Percentiles rank a stretch among this genome's conserved stretches.
These are phyloP conservation scores for Magnaporthiopsis poae DNA, from an alignment of 2,329 filamentous ascomycete genomes.

Conservation along the genomic window DNA sequence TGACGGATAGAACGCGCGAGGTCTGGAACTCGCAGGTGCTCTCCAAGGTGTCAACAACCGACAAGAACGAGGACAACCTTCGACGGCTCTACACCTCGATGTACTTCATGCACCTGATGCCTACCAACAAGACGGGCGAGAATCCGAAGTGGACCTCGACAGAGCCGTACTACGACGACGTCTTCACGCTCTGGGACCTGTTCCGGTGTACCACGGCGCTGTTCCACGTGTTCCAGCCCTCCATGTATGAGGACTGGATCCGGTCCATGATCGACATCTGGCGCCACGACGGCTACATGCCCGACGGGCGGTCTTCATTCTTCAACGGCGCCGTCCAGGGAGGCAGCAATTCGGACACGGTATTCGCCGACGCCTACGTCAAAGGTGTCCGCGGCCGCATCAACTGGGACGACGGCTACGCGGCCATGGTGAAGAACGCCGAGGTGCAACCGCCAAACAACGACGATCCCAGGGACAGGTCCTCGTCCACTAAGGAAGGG, in stretches of 20 bases:
- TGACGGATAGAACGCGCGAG: slow-evolving; percentile 37
- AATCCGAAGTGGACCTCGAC: slow-evolving; percentile 55
- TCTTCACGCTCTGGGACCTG: slow-evolving; percentile 59
- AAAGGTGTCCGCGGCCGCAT: slow-evolving; percentile 55
- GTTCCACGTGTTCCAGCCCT: slow-evolving; percentile 55
- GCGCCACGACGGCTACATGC: slow-evolving; percentile 53
- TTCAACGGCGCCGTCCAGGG: slow-evolving; percentile 61
- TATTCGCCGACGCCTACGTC: slow-evolving; percentile 62
- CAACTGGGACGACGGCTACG: slow-evolving; percentile 54
- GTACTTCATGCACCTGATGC: slow-evolving; percentile 61
- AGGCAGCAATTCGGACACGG: slow-evolving; percentile 61
- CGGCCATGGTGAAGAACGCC: slow-evolving; percentile 57
- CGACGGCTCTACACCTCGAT: slow-evolving; percentile 56
- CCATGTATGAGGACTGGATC: slow-evolving; percentile 54
- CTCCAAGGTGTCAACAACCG: slow-evolving; percentile 52
- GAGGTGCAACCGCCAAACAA: slow-evolving; percentile 53
- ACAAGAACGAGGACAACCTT: slow-evolving; percentile 43
- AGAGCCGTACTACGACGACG: slow-evolving; percentile 63
- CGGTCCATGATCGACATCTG: slow-evolving; percentile 60
- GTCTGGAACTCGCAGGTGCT: slow-evolving; percentile 55
- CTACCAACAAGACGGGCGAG: slow-evolving; percentile 61
- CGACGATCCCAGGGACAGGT: slow-evolving; percentile 44
- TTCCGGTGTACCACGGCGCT: slow-evolving; percentile 57
- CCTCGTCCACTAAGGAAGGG: slow-evolving; percentile 57
- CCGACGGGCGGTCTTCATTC: slow-evolving; percentile 57